Percentiles rank a stretch among this genome's conserved stretches.
Conservation (phyloP, 352 stramenopile genomes). For the Globisporangium takayamanum region DNA sequence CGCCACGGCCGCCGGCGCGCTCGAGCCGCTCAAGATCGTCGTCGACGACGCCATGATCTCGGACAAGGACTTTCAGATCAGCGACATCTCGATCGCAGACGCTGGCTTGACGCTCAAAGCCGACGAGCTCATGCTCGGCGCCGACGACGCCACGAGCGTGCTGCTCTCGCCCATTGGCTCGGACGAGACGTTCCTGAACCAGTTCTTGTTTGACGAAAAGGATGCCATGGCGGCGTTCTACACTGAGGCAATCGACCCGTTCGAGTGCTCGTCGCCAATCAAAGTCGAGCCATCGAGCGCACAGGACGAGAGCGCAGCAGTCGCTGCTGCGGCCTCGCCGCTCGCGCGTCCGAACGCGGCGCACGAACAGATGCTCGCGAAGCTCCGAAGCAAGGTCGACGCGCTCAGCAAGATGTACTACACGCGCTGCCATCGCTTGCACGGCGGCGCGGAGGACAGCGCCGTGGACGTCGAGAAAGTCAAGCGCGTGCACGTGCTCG, state of each 20-base stretch:
- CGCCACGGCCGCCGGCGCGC: not conserved
- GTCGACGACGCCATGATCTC: constrained; percentile 10
- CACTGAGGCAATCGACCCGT: constrained; percentile 52
- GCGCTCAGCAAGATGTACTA: constrained; percentile 58
- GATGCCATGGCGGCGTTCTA: constrained; percentile 59
- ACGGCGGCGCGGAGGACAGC: constrained; percentile 13
- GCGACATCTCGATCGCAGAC: constrained; percentile 32
- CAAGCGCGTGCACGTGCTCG: constrained; percentile 42
- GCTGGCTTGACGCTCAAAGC: constrained; percentile 13
- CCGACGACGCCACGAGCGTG: constrained; percentile 42
- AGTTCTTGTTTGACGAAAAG: constrained; percentile 46
- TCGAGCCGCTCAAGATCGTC: constrained; percentile 13
- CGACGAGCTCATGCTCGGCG: constrained; percentile 17
- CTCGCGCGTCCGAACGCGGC: constrained; percentile 5
- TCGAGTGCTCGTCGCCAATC: constrained; percentile 25
- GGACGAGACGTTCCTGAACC: constrained; percentile 34
- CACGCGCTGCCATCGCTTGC: constrained; percentile 40
- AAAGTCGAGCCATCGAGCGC: constrained; percentile 7
- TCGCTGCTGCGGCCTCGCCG: not conserved
- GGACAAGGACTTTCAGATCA: constrained; percentile 33
- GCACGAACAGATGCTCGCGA: constrained; percentile 32
- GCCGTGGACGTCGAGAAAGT: constrained; percentile 29
- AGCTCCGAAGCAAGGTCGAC: constrained; percentile 44
- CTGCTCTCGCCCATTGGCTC: constrained; percentile 51
- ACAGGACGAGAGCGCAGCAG: not conserved